These are phyloP conservation scores for Thermothielavioides terrestris DNA, from an alignment of 495 filamentous ascomycete genomes.

Conservation along the genomic window DNA sequence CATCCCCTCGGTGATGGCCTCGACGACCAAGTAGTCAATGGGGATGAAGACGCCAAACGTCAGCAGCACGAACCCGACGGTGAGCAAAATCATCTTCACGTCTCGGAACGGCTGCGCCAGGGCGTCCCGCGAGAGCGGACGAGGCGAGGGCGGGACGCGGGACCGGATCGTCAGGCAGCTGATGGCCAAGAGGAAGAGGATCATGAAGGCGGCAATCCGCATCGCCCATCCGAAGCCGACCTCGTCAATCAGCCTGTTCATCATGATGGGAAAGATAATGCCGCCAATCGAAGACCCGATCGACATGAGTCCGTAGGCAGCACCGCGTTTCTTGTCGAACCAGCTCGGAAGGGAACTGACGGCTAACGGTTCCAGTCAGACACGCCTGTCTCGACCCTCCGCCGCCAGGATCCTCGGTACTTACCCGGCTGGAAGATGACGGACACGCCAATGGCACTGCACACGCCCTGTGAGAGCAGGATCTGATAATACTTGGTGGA, in stretches of 20 bases:
- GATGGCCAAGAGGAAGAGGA: too few species aligned
- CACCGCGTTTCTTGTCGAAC: constrained; percentile 56
- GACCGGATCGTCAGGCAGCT: too few species aligned
- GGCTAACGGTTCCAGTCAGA: background rate
- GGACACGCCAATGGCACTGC: constrained; percentile 43
- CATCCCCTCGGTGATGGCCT: constrained; percentile 48
- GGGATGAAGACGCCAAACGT: constrained; percentile 50
- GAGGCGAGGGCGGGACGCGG: too few species aligned
- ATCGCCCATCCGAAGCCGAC: constrained; percentile 61
- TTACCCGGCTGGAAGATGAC: background rate
- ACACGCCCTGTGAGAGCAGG: constrained; percentile 49
- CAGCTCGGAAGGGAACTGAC: constrained; percentile 28
- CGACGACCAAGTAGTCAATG: constrained; percentile 54
- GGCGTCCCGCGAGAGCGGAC: too few species aligned
- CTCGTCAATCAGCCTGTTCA: constrained; percentile 44
- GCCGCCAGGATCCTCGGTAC: background rate
- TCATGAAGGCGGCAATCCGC: constrained; percentile 54
- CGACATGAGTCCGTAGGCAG: constrained; percentile 54
- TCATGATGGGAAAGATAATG: constrained; percentile 57
- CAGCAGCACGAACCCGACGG: constrained; percentile 38
- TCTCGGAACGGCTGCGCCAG: constrained; percentile 28
- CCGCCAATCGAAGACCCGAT: constrained; percentile 54
- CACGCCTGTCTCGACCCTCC: too few species aligned
- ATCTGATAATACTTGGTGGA: constrained; percentile 56
- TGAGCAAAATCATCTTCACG: constrained; percentile 20